A percentile compares a stretch with the other conserved stretches of the same genome.
phyloP scores from a whole-genome alignment of 768 basidiomycete genomes.

The Hygrophorus pudorinus region DNA sequence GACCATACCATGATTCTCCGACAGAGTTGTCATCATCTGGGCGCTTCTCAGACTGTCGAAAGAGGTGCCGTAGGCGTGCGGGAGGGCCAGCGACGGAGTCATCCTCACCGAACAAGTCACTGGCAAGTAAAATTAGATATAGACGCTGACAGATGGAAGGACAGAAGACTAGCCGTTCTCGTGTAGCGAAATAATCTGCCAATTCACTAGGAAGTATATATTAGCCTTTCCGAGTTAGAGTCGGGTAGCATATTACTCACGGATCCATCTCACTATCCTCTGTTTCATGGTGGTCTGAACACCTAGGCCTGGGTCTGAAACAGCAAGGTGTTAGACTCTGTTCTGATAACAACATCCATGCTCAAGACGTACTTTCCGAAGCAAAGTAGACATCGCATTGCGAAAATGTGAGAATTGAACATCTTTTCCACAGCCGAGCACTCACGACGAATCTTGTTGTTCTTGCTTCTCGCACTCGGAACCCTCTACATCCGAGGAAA shows the following conservation, averaged over 20 bases:
- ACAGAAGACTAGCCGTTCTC: not conserved
- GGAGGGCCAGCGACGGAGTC: not conserved
- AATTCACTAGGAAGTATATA: not conserved
- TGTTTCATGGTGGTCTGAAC: constrained; percentile 8
- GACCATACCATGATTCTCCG: no score
- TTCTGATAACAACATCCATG: no score
- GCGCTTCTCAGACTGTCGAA: not conserved
- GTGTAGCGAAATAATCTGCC: not conserved
- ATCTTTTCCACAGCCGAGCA: not conserved
- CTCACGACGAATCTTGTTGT: constrained; percentile 3
- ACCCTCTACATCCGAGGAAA: no score
- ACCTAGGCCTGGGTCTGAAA: constrained; percentile 9
- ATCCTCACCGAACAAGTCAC: not conserved
- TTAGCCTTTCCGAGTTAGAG: not conserved
- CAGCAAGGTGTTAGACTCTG: constrained; percentile 4
- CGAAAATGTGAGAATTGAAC: no score
- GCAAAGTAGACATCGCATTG: no score
- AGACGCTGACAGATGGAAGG: no score
- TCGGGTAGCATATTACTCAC: not conserved
- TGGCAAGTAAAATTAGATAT: no score
- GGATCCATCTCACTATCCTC: constrained; percentile 3
- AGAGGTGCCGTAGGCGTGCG: not conserved
- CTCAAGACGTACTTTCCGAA: no score
- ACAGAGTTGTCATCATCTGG: no score
- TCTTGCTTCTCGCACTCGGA: no score